These are phyloP conservation scores for Rhexocercosporidium sp. DNA, from an alignment of 2,329 filamentous ascomycete genomes.

Conservation along the genomic window DNA sequence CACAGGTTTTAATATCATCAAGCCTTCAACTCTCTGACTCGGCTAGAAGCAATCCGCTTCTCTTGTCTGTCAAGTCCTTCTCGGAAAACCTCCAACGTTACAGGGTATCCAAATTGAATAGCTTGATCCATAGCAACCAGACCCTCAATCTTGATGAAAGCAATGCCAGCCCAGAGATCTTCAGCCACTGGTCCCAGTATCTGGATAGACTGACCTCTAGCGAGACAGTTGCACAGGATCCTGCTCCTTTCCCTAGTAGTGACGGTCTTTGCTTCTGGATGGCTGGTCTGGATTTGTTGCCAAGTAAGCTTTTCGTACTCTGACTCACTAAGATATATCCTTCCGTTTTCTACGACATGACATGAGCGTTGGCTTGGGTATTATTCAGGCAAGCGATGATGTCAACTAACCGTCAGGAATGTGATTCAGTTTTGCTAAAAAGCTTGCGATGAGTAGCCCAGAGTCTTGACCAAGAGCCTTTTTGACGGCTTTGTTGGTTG, in stretches of 20 bases:
- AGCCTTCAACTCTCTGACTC: neutral
- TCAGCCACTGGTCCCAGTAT: neutral
- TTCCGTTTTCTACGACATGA: neutral
- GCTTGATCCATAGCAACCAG: neutral
- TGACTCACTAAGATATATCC: neutral
- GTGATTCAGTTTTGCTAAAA: neutral
- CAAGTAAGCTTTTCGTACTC: neutral
- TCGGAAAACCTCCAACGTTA: neutral
- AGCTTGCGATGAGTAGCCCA: neutral
- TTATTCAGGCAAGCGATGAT: neutral
- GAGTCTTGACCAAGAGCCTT: neutral
- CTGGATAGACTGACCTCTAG: neutral
- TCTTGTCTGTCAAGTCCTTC: neutral
- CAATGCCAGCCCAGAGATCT: neutral
- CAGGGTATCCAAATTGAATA: neutral
- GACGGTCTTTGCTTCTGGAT: neutral
- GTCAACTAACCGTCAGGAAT: neutral
- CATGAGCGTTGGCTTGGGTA: neutral
- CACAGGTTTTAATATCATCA: too few relatives aligned
- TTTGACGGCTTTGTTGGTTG: neutral
- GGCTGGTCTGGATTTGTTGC: neutral
- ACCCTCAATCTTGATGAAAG: neutral
- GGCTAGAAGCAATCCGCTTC: neutral
- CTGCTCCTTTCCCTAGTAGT: neutral
- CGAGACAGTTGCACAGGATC: neutral